Percentiles rank a stretch among this genome's conserved stretches.
phyloP scores from a whole-genome alignment of 2,329 filamentous ascomycete species.

The Akanthomyces lecanii region DNA sequence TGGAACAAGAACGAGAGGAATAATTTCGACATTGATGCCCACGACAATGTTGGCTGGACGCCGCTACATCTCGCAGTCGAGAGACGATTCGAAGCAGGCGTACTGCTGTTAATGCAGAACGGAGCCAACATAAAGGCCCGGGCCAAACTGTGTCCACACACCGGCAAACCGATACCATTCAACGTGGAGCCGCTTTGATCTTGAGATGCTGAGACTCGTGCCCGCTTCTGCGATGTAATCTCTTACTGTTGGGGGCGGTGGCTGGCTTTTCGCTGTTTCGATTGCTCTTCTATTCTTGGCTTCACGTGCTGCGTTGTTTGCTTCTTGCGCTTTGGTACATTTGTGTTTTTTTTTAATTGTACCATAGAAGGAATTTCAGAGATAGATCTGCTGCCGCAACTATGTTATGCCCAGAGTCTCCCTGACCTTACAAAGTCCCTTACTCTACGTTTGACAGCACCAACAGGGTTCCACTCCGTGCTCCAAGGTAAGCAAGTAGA shows the following conservation, averaged over 20 bases:
- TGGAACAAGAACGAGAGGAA: neutral
- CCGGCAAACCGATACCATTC: constrained; percentile 1
- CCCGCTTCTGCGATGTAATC: neutral
- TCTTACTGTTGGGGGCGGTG: neutral
- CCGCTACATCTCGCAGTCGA: constrained; percentile 4
- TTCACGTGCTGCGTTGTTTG: neutral
- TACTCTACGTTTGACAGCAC: neutral
- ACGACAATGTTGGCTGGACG: constrained; percentile 6
- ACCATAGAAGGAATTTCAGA: neutral
- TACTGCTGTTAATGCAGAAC: neutral
- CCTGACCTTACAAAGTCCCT: neutral
- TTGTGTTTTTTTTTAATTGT: neutral
- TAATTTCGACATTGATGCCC: neutral
- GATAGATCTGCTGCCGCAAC: neutral
- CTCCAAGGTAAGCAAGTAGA: neutral
- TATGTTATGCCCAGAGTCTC: neutral
- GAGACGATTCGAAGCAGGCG: constrained; percentile 6
- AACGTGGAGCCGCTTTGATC: constrained; percentile 4
- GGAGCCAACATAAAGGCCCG: constrained; percentile 5
- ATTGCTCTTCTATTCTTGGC: neutral
- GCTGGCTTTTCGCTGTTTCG: neutral
- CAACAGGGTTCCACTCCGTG: neutral
- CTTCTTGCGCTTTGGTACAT: neutral
- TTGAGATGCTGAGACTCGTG: neutral
- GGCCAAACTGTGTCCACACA: constrained; percentile 3